These are phyloP conservation scores for Coccomyxa subellipsoidea DNA, from an alignment of 163 green algal genomes.

Conservation along the genomic window DNA sequence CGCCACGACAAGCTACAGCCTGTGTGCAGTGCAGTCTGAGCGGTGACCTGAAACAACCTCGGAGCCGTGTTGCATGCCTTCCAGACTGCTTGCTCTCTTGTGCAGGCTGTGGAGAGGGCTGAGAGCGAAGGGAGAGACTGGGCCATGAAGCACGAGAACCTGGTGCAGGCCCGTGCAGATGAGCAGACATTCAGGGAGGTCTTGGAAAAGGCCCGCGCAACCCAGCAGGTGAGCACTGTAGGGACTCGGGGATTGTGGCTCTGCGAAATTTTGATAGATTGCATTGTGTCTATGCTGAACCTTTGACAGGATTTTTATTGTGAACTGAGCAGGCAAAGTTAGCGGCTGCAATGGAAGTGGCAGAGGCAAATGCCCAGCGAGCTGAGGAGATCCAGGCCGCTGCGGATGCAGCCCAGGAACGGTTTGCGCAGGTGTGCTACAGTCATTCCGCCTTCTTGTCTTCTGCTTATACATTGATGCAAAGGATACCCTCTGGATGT, in stretches of 20 bases:
- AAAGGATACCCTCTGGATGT: too few relatives aligned
- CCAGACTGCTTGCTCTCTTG: neutral
- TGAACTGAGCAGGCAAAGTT: neutral
- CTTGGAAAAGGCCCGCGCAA: neutral
- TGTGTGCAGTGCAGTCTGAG: too few relatives aligned
- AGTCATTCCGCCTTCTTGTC: too few relatives aligned
- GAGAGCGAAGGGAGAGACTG: neutral
- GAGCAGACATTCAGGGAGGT: slow-evolving; percentile 2
- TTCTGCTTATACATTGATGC: too few relatives aligned
- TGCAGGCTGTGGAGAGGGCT: neutral
- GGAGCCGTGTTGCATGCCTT: too few relatives aligned
- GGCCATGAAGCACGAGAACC: neutral
- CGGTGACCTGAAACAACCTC: too few relatives aligned
- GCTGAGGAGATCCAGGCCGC: neutral
- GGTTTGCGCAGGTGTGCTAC: neutral
- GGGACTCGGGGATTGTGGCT: neutral
- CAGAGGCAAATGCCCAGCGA: neutral
- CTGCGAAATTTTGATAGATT: too few relatives aligned
- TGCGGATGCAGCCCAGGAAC: neutral
- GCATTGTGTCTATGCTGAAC: too few relatives aligned
- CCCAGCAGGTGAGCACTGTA: neutral
- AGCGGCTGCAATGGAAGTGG: neutral
- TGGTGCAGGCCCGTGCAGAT: slow-evolving; percentile 9
- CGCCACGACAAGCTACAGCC: neutral
- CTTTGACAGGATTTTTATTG: neutral